Evolutionary conservation across 176 grass and related monocot species (phyloP).

Genomic region (Otatea glauca): DNA sequence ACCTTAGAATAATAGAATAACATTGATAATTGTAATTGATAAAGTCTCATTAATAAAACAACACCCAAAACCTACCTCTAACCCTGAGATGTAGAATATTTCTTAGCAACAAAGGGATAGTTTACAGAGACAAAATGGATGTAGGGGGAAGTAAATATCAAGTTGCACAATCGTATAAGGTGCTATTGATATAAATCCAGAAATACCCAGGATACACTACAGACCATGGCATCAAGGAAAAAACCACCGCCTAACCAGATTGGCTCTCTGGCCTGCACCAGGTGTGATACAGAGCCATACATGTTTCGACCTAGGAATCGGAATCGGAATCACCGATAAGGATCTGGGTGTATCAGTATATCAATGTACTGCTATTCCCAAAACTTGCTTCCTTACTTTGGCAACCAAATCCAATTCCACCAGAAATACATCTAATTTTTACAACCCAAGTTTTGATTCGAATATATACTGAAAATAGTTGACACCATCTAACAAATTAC

Average conservation of each 20-base stretch:
- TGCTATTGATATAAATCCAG: constrained; percentile 11
- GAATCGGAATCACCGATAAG: neutral
- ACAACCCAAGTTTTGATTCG: neutral
- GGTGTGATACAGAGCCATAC: neutral
- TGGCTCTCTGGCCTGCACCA: neutral
- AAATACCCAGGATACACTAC: neutral
- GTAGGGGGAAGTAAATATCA: neutral
- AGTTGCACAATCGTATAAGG: neutral
- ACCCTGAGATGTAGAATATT: neutral
- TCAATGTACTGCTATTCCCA: neutral
- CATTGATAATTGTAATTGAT: neutral
- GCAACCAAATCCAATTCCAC: neutral
- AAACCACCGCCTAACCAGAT: neutral
- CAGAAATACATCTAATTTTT: constrained; percentile 5
- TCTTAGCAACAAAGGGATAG: neutral
- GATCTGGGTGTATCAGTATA: neutral
- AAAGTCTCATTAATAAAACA: constrained; percentile 2
- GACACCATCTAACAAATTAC: neutral
- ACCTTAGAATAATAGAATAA: neutral
- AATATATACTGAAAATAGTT: constrained; percentile 19
- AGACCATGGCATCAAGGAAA: neutral
- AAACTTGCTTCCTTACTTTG: neutral
- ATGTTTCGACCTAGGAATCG: neutral
- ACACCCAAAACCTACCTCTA: constrained; percentile 4
- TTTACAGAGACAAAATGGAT: neutral